Evolutionary conservation across 2,329 filamentous ascomycete species (phyloP).

Genomic region (Furcasterigmium sp.): DNA sequence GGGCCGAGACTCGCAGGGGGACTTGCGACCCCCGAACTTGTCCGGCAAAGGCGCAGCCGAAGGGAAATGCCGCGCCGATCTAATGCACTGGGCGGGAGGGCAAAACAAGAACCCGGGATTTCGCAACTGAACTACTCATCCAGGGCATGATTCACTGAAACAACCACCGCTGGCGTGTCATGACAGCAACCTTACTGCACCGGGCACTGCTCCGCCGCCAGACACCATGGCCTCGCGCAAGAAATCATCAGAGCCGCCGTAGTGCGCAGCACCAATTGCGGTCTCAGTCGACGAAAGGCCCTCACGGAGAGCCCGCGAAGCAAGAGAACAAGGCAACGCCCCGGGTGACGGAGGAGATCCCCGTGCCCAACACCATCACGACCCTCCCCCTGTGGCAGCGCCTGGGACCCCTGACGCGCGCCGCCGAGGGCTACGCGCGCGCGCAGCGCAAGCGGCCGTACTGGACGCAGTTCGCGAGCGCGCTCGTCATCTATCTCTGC

Average conservation of each 20-base stretch:
- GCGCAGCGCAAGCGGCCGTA: slow-evolving; percentile 70
- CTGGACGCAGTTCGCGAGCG: slow-evolving; percentile 71
- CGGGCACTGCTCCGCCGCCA: slow-evolving; percentile 21
- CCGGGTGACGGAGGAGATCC: slow-evolving; percentile 27
- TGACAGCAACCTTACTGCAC: slow-evolving; percentile 16
- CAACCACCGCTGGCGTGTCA: slow-evolving; percentile 3
- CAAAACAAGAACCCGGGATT: no score
- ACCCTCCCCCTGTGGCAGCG: slow-evolving; percentile 48
- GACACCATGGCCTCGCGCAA: slow-evolving; percentile 14
- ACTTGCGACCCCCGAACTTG: no score
- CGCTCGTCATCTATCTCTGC: slow-evolving; percentile 71
- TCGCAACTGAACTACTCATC: no score
- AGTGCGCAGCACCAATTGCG: slow-evolving; percentile 22
- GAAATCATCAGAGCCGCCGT: slow-evolving; percentile 5
- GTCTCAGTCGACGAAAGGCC: slow-evolving; percentile 17
- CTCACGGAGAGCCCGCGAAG: neutral
- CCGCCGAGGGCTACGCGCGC: slow-evolving; percentile 57
- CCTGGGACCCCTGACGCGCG: slow-evolving; percentile 50
- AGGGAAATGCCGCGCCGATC: no score
- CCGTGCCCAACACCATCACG: slow-evolving; percentile 35
- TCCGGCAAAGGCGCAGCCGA: no score
- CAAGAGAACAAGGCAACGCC: neutral
- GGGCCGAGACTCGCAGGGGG: no score
- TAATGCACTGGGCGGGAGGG: no score
- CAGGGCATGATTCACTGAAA: neutral